Evolutionary conservation across 352 stramenopile genomes (phyloP).

Genomic region (Phytopythium mirpurense): DNA sequence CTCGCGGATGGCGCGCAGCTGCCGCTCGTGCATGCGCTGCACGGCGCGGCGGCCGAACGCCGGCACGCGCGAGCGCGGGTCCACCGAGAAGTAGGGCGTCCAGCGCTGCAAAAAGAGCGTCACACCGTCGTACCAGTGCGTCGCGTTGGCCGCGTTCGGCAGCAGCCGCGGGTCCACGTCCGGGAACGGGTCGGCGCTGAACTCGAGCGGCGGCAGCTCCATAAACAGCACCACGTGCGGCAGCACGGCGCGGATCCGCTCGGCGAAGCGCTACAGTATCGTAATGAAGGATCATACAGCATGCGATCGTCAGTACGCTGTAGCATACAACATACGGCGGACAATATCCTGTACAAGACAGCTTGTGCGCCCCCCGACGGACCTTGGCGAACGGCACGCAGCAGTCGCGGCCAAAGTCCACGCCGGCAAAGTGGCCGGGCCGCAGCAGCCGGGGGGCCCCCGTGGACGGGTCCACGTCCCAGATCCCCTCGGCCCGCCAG

Average conservation of each 20-base stretch:
- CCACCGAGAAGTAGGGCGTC: constrained; percentile 70
- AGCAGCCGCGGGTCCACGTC: constrained; percentile 47
- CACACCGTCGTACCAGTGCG: constrained; percentile 90
- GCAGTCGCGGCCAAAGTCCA: constrained; percentile 74
- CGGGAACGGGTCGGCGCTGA: constrained; percentile 60
- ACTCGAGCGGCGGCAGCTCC: constrained; percentile 76
- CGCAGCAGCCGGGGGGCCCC: constrained; percentile 42
- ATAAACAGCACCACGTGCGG: constrained; percentile 70
- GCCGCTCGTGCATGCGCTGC: constrained; percentile 44
- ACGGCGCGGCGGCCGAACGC: constrained; percentile 65
- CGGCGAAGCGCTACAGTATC: constrained; percentile 42
- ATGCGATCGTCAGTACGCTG: background rate
- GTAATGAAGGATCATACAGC: background rate
- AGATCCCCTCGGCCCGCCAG: constrained; percentile 82
- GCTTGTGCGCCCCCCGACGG: too few species aligned
- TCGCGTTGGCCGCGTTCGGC: constrained; percentile 75
- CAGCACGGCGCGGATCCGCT: constrained; percentile 52
- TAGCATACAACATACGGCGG: background rate
- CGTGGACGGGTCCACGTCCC: constrained; percentile 38
- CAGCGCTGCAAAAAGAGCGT: constrained; percentile 80
- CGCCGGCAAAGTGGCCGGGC: constrained; percentile 62
- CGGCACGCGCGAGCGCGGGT: constrained; percentile 52
- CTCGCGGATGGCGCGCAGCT: constrained; percentile 52
- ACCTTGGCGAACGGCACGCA: constrained; percentile 78
- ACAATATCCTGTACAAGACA: background rate